Conservation (phyloP, 495 filamentous ascomycete genomes). For the Trypethelium eluteriae region DNA sequence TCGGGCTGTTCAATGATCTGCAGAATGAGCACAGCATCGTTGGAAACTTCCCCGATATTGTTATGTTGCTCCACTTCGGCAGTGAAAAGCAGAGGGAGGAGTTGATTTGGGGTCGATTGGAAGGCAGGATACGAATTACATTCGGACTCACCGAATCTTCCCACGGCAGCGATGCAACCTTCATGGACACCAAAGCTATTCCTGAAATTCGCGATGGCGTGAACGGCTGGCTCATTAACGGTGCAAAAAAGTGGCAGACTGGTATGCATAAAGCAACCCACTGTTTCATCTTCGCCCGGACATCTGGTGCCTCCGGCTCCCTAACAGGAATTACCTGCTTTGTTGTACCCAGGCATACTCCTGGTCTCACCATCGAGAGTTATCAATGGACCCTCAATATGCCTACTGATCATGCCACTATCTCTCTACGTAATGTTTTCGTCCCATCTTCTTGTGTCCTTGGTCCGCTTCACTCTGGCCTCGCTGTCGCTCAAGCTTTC, state of each 20-base stretch:
- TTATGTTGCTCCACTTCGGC: slow-evolving; percentile 53
- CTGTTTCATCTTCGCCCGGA: slow-evolving; percentile 52
- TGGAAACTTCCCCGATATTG: slow-evolving; percentile 51
- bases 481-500: slow-evolving; percentile 54
- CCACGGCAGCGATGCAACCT: slow-evolving; percentile 53
- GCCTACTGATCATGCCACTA: slow-evolving; percentile 54
- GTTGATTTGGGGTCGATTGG: slow-evolving; percentile 43
- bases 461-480: slow-evolving; percentile 41
- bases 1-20: slow-evolving; percentile 54
- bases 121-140: slow-evolving; percentile 45
- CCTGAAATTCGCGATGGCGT: slow-evolving; percentile 30
- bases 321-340: slow-evolving; percentile 51
- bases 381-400: slow-evolving; percentile 59
- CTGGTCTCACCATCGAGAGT: slow-evolving; percentile 43
- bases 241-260: slow-evolving; percentile 56
- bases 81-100: slow-evolving; percentile 43
- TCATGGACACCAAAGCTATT: slow-evolving; percentile 46
- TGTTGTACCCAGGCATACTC: slow-evolving; percentile 42
- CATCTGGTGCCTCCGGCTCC: slow-evolving; percentile 40
- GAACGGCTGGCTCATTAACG: slow-evolving; percentile 46
- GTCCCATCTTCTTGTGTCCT: slow-evolving; percentile 45
- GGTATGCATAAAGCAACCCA: slow-evolving; percentile 52
- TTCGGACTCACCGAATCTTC: slow-evolving; percentile 56
- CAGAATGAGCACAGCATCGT: slow-evolving; percentile 54
- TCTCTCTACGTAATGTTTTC: slow-evolving; percentile 44